Percentiles rank a stretch among this genome's conserved stretches.
Conservation (phyloP, 2,329 filamentous ascomycete genomes). For the Pyricularia pennisetigena region DNA sequence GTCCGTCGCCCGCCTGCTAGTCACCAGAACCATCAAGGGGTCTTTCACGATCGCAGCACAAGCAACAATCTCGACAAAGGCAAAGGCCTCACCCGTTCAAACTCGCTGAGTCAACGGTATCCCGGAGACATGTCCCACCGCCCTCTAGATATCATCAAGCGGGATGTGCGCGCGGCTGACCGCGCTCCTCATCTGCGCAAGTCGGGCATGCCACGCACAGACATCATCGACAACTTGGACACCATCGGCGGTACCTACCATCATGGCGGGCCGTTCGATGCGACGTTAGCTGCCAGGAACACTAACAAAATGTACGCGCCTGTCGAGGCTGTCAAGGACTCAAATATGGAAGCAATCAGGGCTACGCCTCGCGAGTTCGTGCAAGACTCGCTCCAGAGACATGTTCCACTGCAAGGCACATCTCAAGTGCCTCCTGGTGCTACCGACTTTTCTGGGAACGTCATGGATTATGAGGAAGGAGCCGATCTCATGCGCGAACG, state of each 20-base stretch:
- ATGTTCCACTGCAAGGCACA: constrained; percentile 73
- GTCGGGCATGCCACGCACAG: constrained; percentile 52
- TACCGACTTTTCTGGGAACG: constrained; percentile 55
- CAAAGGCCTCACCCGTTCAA: constrained; percentile 12
- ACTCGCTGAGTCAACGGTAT: constrained; percentile 47
- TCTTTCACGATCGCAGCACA: constrained; percentile 9
- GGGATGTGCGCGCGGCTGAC: constrained; percentile 55
- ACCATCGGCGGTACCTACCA: constrained; percentile 60
- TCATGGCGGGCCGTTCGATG: constrained; percentile 86
- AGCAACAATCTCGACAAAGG: constrained; percentile 11
- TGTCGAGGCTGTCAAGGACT: constrained; percentile 62
- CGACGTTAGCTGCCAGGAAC: constrained; percentile 68
- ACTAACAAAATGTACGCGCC: constrained; percentile 52
- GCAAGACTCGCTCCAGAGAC: constrained; percentile 58
- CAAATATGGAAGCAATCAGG: constrained; percentile 66
- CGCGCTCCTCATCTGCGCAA: constrained; percentile 55
- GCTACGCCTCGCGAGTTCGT: constrained; percentile 77
- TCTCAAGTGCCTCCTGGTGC: constrained; percentile 67
- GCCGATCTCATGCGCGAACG: constrained; percentile 71
- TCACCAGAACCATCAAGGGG: neutral
- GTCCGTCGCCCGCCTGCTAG: constrained; percentile 1
- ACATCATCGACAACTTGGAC: constrained; percentile 76
- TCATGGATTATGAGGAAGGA: constrained; percentile 77
- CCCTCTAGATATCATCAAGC: constrained; percentile 56
- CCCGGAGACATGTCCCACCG: constrained; percentile 55